Percentiles rank a stretch among this genome's conserved stretches.
Evolutionary conservation across 2,329 filamentous ascomycete species (phyloP).

Genomic region (Sclerotinia sclerotiorum): DNA sequence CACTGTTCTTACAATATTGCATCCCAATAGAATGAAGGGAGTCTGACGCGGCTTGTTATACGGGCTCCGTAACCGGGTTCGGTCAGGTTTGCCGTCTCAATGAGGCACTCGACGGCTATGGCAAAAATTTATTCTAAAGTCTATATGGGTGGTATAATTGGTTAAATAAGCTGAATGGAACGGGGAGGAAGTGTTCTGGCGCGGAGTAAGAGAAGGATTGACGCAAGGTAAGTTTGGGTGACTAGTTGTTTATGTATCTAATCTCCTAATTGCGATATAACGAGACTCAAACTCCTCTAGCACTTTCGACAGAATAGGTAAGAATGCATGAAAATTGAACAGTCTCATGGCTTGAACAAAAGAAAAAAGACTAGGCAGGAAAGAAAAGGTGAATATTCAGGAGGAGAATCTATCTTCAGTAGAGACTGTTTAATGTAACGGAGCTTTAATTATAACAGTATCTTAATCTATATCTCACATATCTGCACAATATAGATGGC

Average conservation of each 20-base stretch:
- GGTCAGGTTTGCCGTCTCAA: not conserved
- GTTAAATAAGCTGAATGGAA: not conserved
- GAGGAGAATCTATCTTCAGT: not conserved
- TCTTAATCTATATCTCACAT: not conserved
- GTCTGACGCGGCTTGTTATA: not conserved
- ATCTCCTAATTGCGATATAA: too few relatives aligned
- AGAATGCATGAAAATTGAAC: not conserved
- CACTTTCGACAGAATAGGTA: not conserved
- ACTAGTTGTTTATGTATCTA: too few relatives aligned
- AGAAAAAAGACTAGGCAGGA: too few relatives aligned
- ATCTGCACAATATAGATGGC: not conserved
- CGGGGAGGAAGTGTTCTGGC: not conserved
- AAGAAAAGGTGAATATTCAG: not conserved
- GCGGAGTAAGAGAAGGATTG: too few relatives aligned
- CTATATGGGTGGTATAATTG: not conserved
- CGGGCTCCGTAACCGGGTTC: not conserved
- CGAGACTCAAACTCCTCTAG: too few relatives aligned
- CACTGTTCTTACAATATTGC: not conserved
- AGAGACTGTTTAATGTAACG: not conserved
- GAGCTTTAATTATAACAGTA: not conserved
- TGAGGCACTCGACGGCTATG: not conserved
- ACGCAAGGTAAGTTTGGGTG: not conserved
- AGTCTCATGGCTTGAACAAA: not conserved
- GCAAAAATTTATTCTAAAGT: not conserved
- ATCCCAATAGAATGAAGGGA: not conserved